These are phyloP conservation scores for Tuctoria greenei DNA, from an alignment of 176 grass and related monocot genomes.

Conservation along the genomic window DNA sequence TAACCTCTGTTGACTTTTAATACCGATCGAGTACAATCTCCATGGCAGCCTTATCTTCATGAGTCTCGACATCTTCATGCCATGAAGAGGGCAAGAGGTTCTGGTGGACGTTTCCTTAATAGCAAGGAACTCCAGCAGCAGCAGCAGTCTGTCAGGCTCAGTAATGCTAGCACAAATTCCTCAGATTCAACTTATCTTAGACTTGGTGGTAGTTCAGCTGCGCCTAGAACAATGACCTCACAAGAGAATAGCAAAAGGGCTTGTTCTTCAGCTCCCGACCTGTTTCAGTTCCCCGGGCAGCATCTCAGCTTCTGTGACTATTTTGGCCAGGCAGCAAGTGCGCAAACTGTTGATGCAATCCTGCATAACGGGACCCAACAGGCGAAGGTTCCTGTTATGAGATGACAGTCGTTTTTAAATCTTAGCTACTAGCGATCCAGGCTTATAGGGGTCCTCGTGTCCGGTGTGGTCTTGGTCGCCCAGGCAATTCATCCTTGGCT, in stretches of 20 bases:
- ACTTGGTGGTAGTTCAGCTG: constrained; percentile 4
- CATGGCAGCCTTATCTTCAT: constrained; percentile 73
- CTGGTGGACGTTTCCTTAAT: constrained; percentile 71
- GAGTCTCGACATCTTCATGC: constrained; percentile 80
- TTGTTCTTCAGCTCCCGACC: constrained; percentile 20
- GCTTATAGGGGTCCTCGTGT: not conserved
- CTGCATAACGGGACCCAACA: constrained; percentile 11
- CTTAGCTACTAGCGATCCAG: not conserved
- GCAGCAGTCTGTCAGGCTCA: not conserved
- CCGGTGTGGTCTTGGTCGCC: constrained; percentile 24
- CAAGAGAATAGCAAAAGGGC: constrained; percentile 14
- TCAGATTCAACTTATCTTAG: constrained; percentile 32
- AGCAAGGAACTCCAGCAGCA: constrained; percentile 55
- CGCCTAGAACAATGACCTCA: constrained; percentile 5
- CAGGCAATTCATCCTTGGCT: constrained; percentile 90
- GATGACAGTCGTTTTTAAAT: not conserved
- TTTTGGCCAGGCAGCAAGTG: constrained; percentile 20
- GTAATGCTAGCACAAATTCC: not conserved
- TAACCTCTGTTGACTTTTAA: not conserved
- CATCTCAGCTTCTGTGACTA: constrained; percentile 41
- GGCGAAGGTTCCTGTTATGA: constrained; percentile 35
- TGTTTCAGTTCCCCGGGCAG: constrained; percentile 38
- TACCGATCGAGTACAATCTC: not conserved
- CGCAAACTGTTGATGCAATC: constrained; percentile 10
- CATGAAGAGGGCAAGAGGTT: constrained; percentile 73